phyloP scores from a whole-genome alignment of 2,329 filamentous ascomycete genomes.

The Penicillium griseofulvum region DNA sequence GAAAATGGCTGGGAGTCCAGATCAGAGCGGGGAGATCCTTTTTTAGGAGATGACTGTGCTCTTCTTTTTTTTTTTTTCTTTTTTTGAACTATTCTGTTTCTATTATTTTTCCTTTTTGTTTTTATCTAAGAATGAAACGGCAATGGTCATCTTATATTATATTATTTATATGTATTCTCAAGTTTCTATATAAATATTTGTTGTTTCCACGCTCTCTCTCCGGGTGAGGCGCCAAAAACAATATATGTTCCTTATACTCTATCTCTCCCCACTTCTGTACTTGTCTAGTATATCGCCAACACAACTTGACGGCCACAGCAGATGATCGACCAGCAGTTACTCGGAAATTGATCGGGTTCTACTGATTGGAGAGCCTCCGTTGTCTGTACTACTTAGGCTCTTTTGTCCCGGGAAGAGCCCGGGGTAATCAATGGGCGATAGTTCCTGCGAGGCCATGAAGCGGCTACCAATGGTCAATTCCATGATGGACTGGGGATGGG shows the following conservation, averaged over 20 bases:
- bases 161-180: neutral
- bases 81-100: neutral
- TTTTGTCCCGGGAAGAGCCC: constrained; percentile 13
- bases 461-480: constrained; percentile 14
- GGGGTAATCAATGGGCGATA: constrained; percentile 15
- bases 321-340: constrained; percentile 7
- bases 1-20: constrained; percentile 24
- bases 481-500: constrained; percentile 8
- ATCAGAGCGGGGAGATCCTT: constrained; percentile 20
- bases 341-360: constrained; percentile 17
- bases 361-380: constrained; percentile 20
- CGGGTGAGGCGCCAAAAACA: neutral
- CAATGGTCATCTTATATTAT: neutral
- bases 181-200: neutral
- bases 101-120: neutral
- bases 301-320: neutral
- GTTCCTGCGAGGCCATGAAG: neutral
- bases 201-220: neutral
- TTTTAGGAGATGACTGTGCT: constrained; percentile 6
- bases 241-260: neutral
- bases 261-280: neutral
- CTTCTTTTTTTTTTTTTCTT: constrained; percentile 4
- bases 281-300: neutral
- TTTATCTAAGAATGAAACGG: neutral
- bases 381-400: constrained; percentile 18